A percentile compares a stretch with the other conserved stretches of the same genome.
Conservation (phyloP, 768 basidiomycete genomes). For the Suillus occidentalis region DNA sequence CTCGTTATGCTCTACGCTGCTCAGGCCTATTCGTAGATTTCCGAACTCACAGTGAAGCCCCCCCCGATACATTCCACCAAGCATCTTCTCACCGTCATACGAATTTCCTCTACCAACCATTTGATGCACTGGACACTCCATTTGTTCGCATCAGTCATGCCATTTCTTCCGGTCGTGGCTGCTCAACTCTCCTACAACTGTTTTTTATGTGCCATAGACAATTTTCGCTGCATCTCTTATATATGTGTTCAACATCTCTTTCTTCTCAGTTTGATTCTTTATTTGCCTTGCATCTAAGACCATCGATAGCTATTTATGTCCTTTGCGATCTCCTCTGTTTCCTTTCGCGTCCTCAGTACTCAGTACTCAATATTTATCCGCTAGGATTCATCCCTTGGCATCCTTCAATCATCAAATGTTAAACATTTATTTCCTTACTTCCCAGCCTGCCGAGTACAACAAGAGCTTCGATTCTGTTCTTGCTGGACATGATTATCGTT, state of each 20-base stretch:
- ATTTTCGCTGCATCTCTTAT: conserved; percentile 20
- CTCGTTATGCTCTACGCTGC: conserved; percentile 15
- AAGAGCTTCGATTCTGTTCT: neutral
- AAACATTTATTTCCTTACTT: too few species aligned
- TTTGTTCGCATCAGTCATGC: conserved; percentile 22
- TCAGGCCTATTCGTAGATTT: conserved; percentile 12
- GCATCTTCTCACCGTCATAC: conserved; percentile 22
- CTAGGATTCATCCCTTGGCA: neutral
- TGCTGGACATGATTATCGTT: neutral
- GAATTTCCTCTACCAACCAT: conserved; percentile 19
- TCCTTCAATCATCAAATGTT: conserved; percentile 9
- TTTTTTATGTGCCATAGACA: conserved; percentile 31
- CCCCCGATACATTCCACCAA: conserved; percentile 14
- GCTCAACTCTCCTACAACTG: conserved; percentile 22
- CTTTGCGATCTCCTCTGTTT: conserved; percentile 17
- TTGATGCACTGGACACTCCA: conserved; percentile 29
- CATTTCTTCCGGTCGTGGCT: conserved; percentile 15
- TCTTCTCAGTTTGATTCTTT: conserved; percentile 6
- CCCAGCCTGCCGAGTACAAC: neutral
- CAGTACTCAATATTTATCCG: conserved; percentile 5
- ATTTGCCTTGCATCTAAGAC: conserved; percentile 35
- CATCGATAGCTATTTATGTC: conserved; percentile 29
- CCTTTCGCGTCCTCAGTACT: neutral
- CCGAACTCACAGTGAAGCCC: conserved; percentile 10
- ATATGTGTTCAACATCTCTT: conserved; percentile 16